Base-by-base conservation (phyloP, 2,329 filamentous ascomycete genomes). In the Phialocephala sp. region DNA sequence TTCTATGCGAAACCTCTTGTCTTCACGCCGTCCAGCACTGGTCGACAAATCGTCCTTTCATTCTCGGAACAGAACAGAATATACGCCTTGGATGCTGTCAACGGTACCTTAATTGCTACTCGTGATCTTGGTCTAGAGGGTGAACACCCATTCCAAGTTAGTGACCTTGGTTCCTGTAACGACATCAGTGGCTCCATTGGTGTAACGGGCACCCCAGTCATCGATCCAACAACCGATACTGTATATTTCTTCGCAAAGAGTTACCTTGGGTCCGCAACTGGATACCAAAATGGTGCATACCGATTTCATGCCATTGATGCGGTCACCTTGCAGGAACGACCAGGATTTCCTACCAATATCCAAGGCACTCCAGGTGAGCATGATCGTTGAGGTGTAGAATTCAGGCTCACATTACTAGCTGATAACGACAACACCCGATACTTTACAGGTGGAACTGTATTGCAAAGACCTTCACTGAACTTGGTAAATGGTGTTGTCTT, bases 181-280 rank as follows among this genome's bases (percentile, higher is more conserved):
- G 67, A 69, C 20, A 65, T 69, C 24, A 24, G n/a, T 32, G 61
- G 56, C 14, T 24, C 32, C 2, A 67, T 69, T 62, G 67, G 67
- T 6, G 61, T 69, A 5, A 69, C 65, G 3, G 67, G 72, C 9
- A 73, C 72, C 11, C 71, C 71, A n/a, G 68, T 72, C 12, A 73
- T 74, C 24, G 71, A 74, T 66, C 69, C 70, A 2, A 50, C 60
- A 2, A 73, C 70, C 2, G 68, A 72, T 45, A 72, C 67, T 4
- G 65, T 73, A 43, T 74, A 73, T 41, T 71, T 74, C 39, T 74
- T 66, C 59, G 63, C 70, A 1, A 73, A 74, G 64, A 70, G 69
- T 36, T 74, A 74, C 45, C 47, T 60, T 22, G 68, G 67, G 12
- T 41, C 58, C 14, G 22, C 47, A 2, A 62, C 68, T 4, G 59